Base-by-base conservation (phyloP, 352 stramenopile genomes). In the Phytophthora pisi region DNA sequence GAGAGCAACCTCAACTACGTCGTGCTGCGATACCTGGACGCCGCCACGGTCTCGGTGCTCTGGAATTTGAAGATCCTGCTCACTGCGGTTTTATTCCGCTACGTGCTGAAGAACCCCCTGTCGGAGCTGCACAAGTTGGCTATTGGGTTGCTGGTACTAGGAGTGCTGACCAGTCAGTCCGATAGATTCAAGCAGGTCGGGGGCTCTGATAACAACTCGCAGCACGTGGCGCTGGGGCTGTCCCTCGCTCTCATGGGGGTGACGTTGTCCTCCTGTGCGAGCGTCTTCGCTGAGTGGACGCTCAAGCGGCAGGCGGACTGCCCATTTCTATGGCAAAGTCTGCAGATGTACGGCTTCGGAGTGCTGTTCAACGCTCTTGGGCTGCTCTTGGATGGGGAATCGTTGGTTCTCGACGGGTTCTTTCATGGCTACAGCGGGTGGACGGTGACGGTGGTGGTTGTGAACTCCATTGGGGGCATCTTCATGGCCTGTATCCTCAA, bases 51-150 rank as follows among this genome's bases (percentile, higher is more conserved):
- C 23, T 90, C 88, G 8, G 88, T 96, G 62, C 82, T 95, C 18
- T 96, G 88, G 88, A 96, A 96, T 68, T 68, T 94, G 58, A 95
- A 95, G 76, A 96, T 96, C 63, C 64, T 96, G 56, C 82, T 87
- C 16, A 96, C 88, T 8, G 85, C 88, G 10, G 78, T 92, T 47
- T 75, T 96, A 30, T 94, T 95, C 65, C 88, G 85, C 46, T 73
- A 92, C 42, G 84, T 93, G 50, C 72, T 96, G 23, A 87, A 91
- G 66, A 76, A 79, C 4, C 62, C 68, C 11, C 68, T 95, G 28
- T 88, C 74, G 53, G 76, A 93, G 67, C 70, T 95, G 51, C 86
- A 88, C 56, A 82, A 81, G 57, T 79, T 92, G 53, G 87, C 88
- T 2, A 92, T 96, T 51, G 68, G 71, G 15, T 61, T 96, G 63